A percentile compares a stretch with the other conserved stretches of the same genome.
Evolutionary conservation across 1,284 basidiomycete genomes (phyloP).

Genomic region (Ceratobasidium sp.): DNA sequence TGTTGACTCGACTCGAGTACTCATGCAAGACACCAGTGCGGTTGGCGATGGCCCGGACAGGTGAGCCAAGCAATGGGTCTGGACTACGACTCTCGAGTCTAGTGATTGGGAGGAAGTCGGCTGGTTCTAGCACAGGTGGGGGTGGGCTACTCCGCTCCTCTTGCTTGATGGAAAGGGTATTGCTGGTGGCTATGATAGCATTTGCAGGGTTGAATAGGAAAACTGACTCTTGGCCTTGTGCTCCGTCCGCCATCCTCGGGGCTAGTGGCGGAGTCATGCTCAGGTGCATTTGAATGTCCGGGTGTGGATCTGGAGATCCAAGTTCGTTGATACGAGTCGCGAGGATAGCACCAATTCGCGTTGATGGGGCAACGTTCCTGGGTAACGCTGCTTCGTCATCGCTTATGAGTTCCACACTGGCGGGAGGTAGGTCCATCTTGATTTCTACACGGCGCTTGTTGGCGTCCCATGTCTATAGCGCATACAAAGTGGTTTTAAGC

Average conservation of each 20-base stretch:
- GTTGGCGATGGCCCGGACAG: background rate
- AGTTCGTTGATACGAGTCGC: background rate
- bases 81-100: constrained; percentile 20
- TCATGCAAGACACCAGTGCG: background rate
- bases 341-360: constrained; percentile 25
- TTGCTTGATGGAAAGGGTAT: background rate
- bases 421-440: constrained; percentile 25
- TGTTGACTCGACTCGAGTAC: constrained; percentile 27
- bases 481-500: background rate
- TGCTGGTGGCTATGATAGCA: background rate
- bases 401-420: constrained; percentile 7
- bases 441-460: background rate
- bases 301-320: background rate
- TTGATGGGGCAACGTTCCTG: constrained; percentile 5
- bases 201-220: background rate
- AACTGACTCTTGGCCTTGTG: background rate
- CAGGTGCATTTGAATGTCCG: background rate
- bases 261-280: background rate
- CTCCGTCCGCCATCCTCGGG: background rate
- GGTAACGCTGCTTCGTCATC: constrained; percentile 11
- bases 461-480: constrained; percentile 3
- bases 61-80: constrained; percentile 11
- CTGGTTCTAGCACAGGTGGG: background rate
- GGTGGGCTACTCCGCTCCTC: background rate
- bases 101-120: constrained; percentile 2